A percentile compares a stretch with the other conserved stretches of the same genome.
phyloP scores from a whole-genome alignment of 495 filamentous ascomycete genomes.

The Evernia prunastri region DNA sequence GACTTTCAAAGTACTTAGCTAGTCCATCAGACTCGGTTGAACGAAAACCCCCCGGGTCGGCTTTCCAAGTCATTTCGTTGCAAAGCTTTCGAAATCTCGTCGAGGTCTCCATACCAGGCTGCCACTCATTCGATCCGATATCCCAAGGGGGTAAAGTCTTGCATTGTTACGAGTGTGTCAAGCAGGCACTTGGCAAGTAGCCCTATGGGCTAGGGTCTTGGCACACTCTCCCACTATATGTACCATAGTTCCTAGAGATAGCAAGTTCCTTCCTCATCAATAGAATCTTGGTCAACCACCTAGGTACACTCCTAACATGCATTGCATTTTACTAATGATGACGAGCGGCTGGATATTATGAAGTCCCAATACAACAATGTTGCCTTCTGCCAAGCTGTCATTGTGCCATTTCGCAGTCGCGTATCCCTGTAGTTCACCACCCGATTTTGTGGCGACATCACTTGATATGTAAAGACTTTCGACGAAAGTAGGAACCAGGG shows the following conservation, averaged over 20 bases:
- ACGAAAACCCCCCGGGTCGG: neutral
- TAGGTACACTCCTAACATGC: too few species aligned
- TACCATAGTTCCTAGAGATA: too few species aligned
- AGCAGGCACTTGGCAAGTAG: too few species aligned
- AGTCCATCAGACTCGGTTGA: neutral
- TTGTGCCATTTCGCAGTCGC: conserved; percentile 5
- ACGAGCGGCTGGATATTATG: conserved; percentile 4
- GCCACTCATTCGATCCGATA: conserved; percentile 3
- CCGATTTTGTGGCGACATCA: neutral
- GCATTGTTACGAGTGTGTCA: too few species aligned
- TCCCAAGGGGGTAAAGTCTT: conserved; percentile 1
- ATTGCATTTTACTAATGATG: neutral
- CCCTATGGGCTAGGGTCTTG: too few species aligned
- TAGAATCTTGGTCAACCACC: too few species aligned
- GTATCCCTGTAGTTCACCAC: conserved; percentile 3
- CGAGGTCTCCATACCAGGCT: neutral
- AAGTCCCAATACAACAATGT: neutral
- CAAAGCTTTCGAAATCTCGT: neutral
- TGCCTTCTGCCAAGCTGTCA: conserved; percentile 1
- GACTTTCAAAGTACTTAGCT: neutral
- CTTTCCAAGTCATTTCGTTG: neutral
- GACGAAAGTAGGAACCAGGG: conserved; percentile 1
- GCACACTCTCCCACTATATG: too few species aligned
- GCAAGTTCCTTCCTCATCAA: too few species aligned
- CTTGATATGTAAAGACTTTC: conserved; percentile 7